Evolutionary conservation across 2,329 filamentous ascomycete species (phyloP).

Genomic region (Colletotrichum cuscutae): DNA sequence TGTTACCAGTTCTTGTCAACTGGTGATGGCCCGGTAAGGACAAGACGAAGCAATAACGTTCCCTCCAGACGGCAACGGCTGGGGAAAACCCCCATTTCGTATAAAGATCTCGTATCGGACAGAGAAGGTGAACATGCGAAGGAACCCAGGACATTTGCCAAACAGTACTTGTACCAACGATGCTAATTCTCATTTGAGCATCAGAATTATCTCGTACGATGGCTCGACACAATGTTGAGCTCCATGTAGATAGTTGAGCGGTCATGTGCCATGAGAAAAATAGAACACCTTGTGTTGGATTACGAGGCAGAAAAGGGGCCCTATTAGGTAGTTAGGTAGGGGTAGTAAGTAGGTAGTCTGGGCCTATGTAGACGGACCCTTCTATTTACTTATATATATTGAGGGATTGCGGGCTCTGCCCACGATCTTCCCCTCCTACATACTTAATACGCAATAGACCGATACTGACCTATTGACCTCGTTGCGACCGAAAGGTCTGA

Average conservation of each 20-base stretch:
- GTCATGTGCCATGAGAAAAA: too few species aligned
- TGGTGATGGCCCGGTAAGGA: conserved; percentile 9
- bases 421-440: too few species aligned
- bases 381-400: too few species aligned
- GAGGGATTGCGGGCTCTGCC: too few species aligned
- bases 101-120: not conserved
- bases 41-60: not conserved
- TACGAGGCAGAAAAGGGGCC: too few species aligned
- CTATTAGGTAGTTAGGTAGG: too few species aligned
- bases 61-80: not conserved
- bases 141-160: not conserved
- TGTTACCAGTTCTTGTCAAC: conserved; percentile 25
- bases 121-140: not conserved
- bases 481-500: too few species aligned
- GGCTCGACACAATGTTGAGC: not conserved
- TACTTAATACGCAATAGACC: too few species aligned
- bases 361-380: too few species aligned
- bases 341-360: too few species aligned
- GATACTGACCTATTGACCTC: too few species aligned
- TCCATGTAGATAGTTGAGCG: not conserved
- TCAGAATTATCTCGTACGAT: not conserved
- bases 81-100: not conserved
- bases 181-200: not conserved
- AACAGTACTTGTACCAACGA: not conserved
- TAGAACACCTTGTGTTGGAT: too few species aligned